Base-by-base conservation (phyloP, 139 green algal genomes). In the Zygnema circumcarinatum region DNA sequence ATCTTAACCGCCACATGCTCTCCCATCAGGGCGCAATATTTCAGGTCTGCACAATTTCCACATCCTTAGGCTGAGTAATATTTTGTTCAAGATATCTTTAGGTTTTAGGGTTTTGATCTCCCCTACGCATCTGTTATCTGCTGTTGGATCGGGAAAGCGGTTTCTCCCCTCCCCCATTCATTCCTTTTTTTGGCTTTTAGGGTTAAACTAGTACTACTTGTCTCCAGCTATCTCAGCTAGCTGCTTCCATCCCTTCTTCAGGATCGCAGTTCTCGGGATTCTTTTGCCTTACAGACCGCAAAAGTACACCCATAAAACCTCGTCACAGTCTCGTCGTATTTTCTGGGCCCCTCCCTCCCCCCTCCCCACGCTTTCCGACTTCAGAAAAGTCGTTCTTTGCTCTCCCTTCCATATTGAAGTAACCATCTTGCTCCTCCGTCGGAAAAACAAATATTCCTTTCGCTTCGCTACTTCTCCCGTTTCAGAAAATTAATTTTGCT, bases 1-100 rank as follows among this genome's bases (percentile, higher is more conserved):
- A 86, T 39, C 52, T 86, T 2, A 86, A 83, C 7, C 16, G 79
- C 16, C 47, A 86, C 52, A 11, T 36, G 2, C 79, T 47, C 3
- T 21, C 41, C 11, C 79, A 86, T 39, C 36, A 83, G 21, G 75
- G 75, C 32, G 20, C 2, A 33, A 22, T 40, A 33, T 74, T 74
- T 16, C 16, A 78, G 11, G 7, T 78, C 35, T 29, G 25, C 47
- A 62, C 7, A 7, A 62, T 62, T 16, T 16, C 47, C 16, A 62
- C 47, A 62, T 62, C 47, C 7, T 62, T n/a, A n/a, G n/a, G n/a
- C n/a, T n/a, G n/a, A n/a, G n/a, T n/a, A n/a, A n/a, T n/a, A n/a
- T n/a, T n/a, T n/a, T n/a, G n/a, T n/a, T n/a, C n/a, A n/a, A n/a
- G n/a, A n/a, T n/a, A n/a, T n/a, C n/a, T n/a, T n/a, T n/a, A n/a